phyloP scores from a whole-genome alignment of 768 basidiomycete genomes.

The Butyriboletus loyo region DNA sequence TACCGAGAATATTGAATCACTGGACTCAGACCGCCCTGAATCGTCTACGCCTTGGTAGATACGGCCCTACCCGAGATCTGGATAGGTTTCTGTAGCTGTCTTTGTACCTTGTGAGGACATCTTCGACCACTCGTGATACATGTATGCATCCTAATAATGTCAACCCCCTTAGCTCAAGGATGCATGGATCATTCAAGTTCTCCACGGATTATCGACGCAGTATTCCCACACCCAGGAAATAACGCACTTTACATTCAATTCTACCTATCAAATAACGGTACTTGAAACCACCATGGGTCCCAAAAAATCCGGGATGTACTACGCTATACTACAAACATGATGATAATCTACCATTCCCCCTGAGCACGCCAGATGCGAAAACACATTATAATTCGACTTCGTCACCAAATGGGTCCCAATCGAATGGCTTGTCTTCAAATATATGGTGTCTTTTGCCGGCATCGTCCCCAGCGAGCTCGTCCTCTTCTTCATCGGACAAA shows the following conservation, averaged over 20 bases:
- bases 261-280: slow-evolving; percentile 1
- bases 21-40: no score
- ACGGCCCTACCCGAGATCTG: no score
- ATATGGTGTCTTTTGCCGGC: slow-evolving; percentile 20
- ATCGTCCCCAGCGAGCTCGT: slow-evolving; percentile 13
- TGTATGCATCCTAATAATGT: no score
- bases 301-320: slow-evolving; percentile 2
- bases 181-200: no score
- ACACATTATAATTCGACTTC: slow-evolving; percentile 24
- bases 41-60: no score
- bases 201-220: no score
- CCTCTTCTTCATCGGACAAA: slow-evolving; percentile 23
- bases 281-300: neutral
- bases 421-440: slow-evolving; percentile 27
- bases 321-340: slow-evolving; percentile 6
- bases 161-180: no score
- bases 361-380: neutral
- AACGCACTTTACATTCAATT: no score
- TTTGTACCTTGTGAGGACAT: neutral
- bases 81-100: no score
- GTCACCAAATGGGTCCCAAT: slow-evolving; percentile 31
- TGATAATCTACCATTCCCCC: slow-evolving; percentile 2
- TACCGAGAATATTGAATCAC: no score
- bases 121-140: neutral
- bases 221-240: no score